Evolutionary conservation across 2,329 filamentous ascomycete genomes (phyloP), one percentile per base, ranked within the genome.

Genomic region (Sordariomycetes sp.): DNA sequence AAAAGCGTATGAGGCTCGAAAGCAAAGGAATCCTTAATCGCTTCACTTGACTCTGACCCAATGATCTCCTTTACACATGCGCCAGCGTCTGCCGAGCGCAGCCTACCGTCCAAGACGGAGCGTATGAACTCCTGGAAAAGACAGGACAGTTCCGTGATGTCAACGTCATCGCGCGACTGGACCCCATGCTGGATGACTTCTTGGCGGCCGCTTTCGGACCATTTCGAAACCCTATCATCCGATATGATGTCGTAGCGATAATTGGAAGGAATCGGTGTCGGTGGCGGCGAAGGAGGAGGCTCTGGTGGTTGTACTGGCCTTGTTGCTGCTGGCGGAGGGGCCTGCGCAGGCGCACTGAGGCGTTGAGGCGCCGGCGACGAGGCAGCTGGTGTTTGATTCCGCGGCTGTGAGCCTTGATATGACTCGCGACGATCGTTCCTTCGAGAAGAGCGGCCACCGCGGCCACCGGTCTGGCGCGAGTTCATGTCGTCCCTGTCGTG

Each of bases 81-180:
- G 28, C 91, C 92, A 53, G 88, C 85, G 64, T 91, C 86, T 6
- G 70, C 67, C 2, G 89, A 76, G 45, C 80, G 76, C 52, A 96
- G 70, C 54, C 84, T 80, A 50, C 77, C 79, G 65, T 90, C 85
- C 13, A 95, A 72, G 20, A 86, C 84, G 36, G 89, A 84, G 60
- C 86, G 84, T 39, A 94, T 80, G 42, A 96, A 80, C 68, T 99
- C 94, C 71, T 96, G 89, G 63, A 91, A 90, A 24, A 96, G 74
- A 15, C 79, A 79, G 34, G 85, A 84, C 42, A 95, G 73, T 58
- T 83, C 81, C 52, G 85, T 76, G 8, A 80, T 73, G 65, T 95
- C 85, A 62, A 87, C 82, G 62, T 86, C 79, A 39, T 80, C 73
- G 63, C 83, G 80, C 53, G 86, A 84, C 62, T 84, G 76, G 51